phyloP scores from a whole-genome alignment of 2,329 filamentous ascomycete species.

The Fusarium hainanense region DNA sequence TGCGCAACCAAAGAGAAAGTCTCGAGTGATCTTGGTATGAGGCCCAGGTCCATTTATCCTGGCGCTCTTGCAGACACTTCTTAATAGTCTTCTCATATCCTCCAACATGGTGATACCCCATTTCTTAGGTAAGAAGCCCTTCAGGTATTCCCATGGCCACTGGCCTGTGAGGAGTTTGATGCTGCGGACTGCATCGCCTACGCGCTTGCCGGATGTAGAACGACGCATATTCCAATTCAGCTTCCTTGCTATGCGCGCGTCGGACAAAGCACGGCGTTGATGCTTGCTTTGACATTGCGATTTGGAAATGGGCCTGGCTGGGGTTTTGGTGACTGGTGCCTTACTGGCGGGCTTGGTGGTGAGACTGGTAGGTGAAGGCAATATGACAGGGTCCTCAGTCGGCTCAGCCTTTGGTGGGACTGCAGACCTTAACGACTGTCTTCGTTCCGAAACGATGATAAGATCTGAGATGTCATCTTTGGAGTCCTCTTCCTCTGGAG shows the following conservation, averaged over 20 bases:
- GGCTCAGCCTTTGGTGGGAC: not conserved
- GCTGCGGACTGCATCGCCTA: not conserved
- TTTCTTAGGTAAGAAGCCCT: not conserved
- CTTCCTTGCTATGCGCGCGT: not conserved
- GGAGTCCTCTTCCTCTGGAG: not conserved
- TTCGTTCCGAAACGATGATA: not conserved
- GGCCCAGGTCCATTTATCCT: not conserved
- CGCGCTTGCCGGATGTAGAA: not conserved
- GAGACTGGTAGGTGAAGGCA: not conserved
- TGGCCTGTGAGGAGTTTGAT: not conserved
- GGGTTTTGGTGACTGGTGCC: not conserved
- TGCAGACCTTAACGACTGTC: not conserved
- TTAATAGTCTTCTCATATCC: not conserved
- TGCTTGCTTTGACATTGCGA: not conserved
- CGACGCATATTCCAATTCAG: not conserved
- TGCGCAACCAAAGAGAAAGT: not conserved
- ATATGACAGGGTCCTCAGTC: not conserved
- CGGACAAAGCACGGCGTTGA: not conserved
- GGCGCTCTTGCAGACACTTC: not conserved
- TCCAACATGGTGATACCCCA: not conserved
- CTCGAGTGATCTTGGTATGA: not conserved
- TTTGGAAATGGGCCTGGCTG: not conserved
- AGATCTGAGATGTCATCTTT: not conserved
- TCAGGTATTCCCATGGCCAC: constrained; percentile 14
- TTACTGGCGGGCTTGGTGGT: not conserved